These are phyloP conservation scores for Trichoderma aggressivum DNA, from an alignment of 2,329 filamentous ascomycete genomes.

Conservation along the genomic window DNA sequence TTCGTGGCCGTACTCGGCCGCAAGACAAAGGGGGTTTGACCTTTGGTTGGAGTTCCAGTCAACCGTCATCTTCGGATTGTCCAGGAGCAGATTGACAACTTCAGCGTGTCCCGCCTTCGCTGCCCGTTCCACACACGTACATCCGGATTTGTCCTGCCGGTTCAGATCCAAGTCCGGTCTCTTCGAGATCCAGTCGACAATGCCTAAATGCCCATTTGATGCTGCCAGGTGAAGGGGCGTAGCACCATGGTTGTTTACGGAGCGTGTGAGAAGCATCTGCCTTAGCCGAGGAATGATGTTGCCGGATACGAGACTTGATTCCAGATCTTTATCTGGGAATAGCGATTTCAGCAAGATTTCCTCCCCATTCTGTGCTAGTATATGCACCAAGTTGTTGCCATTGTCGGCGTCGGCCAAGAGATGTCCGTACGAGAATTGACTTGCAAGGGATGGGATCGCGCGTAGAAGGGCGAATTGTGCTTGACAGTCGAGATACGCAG, in stretches of 20 bases:
- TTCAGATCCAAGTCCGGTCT: background rate
- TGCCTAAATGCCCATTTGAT: background rate
- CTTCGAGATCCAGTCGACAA: background rate
- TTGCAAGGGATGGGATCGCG: background rate
- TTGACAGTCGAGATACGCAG: background rate
- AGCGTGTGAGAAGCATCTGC: constrained; percentile 3
- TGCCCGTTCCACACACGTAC: background rate
- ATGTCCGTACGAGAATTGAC: background rate
- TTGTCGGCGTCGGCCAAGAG: background rate
- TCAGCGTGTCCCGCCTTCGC: background rate
- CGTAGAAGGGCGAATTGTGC: background rate
- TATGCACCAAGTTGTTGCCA: constrained; percentile 10
- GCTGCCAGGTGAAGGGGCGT: constrained; percentile 5
- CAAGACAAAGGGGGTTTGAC: background rate
- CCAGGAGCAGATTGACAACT: background rate
- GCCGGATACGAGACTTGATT: background rate
- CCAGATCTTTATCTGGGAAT: background rate
- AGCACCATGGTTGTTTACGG: background rate
- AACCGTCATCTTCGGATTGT: background rate
- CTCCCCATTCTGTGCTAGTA: background rate
- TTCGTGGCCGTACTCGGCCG: background rate
- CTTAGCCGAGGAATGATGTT: background rate
- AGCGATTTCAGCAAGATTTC: background rate
- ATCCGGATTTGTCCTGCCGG: background rate
- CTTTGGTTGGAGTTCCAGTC: background rate